Conservation (phyloP, 2,329 filamentous ascomycete species). For the Arthrobotrys sinensis region DNA sequence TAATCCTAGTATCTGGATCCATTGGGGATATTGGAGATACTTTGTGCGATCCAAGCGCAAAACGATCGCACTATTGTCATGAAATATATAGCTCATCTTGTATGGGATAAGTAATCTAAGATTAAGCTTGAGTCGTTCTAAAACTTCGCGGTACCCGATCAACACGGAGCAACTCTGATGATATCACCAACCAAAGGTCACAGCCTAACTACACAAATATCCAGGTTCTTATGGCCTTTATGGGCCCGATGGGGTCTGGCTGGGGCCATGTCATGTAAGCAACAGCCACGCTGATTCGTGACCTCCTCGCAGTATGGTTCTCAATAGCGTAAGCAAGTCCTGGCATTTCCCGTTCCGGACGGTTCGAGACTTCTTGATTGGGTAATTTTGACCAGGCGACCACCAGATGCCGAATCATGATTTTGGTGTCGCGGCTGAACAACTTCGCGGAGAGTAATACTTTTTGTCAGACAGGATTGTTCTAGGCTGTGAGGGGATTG, state of each 20-base stretch:
- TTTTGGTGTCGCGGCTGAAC: slow-evolving; percentile 33
- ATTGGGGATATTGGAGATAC: too few species aligned
- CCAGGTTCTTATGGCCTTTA: not conserved
- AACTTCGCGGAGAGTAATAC: slow-evolving; percentile 15
- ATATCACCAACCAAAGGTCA: slow-evolving; percentile 1
- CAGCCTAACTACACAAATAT: not conserved
- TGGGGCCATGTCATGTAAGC: slow-evolving; percentile 18
- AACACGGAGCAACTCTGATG: not conserved
- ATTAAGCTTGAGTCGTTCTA: not conserved
- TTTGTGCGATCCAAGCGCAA: not conserved
- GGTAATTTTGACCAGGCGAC: slow-evolving; percentile 57
- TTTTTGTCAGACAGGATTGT: slow-evolving; percentile 5
- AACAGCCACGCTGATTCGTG: slow-evolving; percentile 19
- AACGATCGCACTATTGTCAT: not conserved
- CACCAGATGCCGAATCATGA: slow-evolving; percentile 48
- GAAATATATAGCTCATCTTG: not conserved
- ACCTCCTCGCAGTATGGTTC: slow-evolving; percentile 11
- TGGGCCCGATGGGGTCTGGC: not conserved
- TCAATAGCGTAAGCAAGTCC: slow-evolving; percentile 54
- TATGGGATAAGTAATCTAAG: not conserved
- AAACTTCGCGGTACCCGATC: not conserved
- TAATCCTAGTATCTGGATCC: too few species aligned
- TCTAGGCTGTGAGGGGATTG: not conserved
- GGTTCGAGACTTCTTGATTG: slow-evolving; percentile 42
- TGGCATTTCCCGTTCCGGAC: slow-evolving; percentile 30